Base-by-base conservation (phyloP, 225 moss, liverwort and hornwort genomes). In the Pseudoscleropodium purum region DNA sequence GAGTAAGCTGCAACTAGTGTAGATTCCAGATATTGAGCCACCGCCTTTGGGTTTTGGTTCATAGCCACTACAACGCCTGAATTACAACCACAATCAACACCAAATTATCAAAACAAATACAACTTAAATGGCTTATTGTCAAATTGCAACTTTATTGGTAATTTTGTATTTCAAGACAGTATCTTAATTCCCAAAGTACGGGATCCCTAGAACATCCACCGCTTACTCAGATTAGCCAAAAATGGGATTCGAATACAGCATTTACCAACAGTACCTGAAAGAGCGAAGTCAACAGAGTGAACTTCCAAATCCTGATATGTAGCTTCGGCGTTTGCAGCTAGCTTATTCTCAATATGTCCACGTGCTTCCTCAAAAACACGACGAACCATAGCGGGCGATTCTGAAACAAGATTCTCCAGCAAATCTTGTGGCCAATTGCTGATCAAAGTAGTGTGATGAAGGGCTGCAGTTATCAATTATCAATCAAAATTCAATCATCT, bases 401-500 rank as follows among this genome's bases (percentile, higher is more conserved):
- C 82, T 47, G 78, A 81, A 70, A 94, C 67, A 70, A 94, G 61
- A 85, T n/a, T 90, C 51, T 93, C 91, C 72, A 94, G 87, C 85
- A 94, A 65, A 84, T 90, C 89, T 84, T 85, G 89, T 43, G 94
- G 92, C 94, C 92, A 94, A 68, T 67, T 84, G 88, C 92, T 87
- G 86, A 94, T 82, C 82, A 87, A 27, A 83, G 83, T 61, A 64
- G 87, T 41, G 60, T 90, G 83, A 87, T 69, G 85, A 61, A 93
- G 92, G 49, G 91, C 94, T 94, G 94, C 87, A 91, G 45, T 82
- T 80, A 80, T 67, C 43, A 52, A 34, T 67, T 30, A 62, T 75
- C 66, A 67, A 90, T 83, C 47, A 86, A 61, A 60, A 47, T 43
- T 77, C 78, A 78, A 69, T 56, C 88, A 83, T 88, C 57, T 73